Evolutionary conservation across 2,329 filamentous ascomycete species (phyloP), one percentile per base, ranked within the genome.

Genomic region (Dothiorella sarmentorum): DNA sequence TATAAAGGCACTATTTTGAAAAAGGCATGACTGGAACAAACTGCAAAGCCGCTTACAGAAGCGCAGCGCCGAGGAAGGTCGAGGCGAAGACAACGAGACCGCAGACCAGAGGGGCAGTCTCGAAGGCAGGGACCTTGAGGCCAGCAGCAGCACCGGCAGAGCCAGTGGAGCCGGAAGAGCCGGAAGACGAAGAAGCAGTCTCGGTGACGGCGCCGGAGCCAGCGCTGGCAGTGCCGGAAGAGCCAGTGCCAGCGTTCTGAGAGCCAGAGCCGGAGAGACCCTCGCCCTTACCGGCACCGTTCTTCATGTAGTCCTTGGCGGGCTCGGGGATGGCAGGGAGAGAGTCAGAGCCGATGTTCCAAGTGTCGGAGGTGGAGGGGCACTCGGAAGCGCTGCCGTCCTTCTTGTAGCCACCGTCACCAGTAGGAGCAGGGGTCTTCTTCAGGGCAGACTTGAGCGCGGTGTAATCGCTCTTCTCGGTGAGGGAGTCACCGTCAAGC

Each of bases 401-500:
- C 53, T 75, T 65, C 73, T 84, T 83, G 77, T 84, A 85, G 61
- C 82, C 81, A 61, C 84, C 84, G 65, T 85, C 79, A 45, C 82
- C 84, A 24, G 63, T 61, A 43, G 84, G 83, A 67, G 77, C 74
- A 52, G 75, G 67, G 64, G 80, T 82, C 61, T 76, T 75, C 1
- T 70, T 62, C 65, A 82, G 78, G 29, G 80, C 80, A 9, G 67
- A 66, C 74, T 81, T 77, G 59, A 86, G 77, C 51, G 78, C 76
- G 45, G 75, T 71, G 75, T 87, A 96, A 68, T 93, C 89, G 38
- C 73, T 62, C 31, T 80, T 75, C 63, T 87, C 82, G 29, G 76
- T 77, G 60, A 89, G 81, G 26, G 73, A 75, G 70, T 74, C 67
- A 63, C 80, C 82, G 27, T 44, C 59, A 68, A 94, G 79, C 60